phyloP scores from a whole-genome alignment of 2,329 filamentous ascomycete species.

The Aschersonia sp. region DNA sequence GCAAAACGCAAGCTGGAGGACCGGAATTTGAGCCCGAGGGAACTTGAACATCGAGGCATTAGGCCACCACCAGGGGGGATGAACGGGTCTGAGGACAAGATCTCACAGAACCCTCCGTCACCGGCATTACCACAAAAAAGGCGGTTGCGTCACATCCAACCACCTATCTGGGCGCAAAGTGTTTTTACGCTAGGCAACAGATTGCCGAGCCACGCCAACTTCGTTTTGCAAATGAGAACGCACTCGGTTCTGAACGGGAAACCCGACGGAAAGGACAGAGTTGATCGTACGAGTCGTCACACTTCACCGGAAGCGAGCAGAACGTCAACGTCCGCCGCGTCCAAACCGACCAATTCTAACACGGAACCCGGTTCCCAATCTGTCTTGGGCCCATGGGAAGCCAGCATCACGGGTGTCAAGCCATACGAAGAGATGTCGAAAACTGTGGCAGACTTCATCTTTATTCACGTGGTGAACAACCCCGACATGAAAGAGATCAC shows the following conservation, averaged over 20 bases:
- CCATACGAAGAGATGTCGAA: slow-evolving; percentile 65
- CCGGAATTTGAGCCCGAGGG: slow-evolving; percentile 29
- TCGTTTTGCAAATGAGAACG: slow-evolving; percentile 25
- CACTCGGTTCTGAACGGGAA: slow-evolving; percentile 24
- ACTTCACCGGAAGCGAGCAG: slow-evolving; percentile 31
- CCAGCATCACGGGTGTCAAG: slow-evolving; percentile 52
- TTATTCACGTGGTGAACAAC: slow-evolving; percentile 51
- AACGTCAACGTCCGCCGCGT: slow-evolving; percentile 10
- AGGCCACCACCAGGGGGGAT: slow-evolving; percentile 34
- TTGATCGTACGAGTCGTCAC: slow-evolving; percentile 25
- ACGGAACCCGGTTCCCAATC: slow-evolving; percentile 16
- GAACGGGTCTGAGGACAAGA: slow-evolving; percentile 22
- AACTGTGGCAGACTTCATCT: slow-evolving; percentile 69
- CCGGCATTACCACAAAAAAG: slow-evolving; percentile 18
- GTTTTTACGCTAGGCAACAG: slow-evolving; percentile 19
- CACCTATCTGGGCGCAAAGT: slow-evolving; percentile 35
- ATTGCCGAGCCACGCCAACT: slow-evolving; percentile 27
- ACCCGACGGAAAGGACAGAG: slow-evolving; percentile 12
- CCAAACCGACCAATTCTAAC: slow-evolving; percentile 5
- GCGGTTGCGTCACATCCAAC: slow-evolving; percentile 22
- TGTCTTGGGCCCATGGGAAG: slow-evolving; percentile 45
- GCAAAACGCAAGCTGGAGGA: slow-evolving; percentile 26
- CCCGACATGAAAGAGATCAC: slow-evolving; percentile 50
- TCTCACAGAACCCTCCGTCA: slow-evolving; percentile 10
- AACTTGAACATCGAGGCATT: slow-evolving; percentile 33